Evolutionary conservation across 1,284 basidiomycete species (phyloP).

Genomic region (Microbotryum scabiosae): DNA sequence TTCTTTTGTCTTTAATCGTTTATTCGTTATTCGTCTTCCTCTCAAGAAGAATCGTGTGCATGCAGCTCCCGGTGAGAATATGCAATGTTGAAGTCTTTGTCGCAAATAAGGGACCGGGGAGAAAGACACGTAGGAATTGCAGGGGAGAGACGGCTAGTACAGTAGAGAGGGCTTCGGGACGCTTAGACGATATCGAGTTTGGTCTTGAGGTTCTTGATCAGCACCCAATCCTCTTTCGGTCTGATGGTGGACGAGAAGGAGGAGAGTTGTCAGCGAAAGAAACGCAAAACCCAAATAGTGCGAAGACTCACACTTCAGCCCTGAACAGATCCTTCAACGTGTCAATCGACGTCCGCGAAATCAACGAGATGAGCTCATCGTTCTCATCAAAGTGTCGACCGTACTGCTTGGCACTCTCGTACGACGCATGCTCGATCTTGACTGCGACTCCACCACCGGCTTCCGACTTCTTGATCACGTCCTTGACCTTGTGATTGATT

Average conservation of each 20-base stretch:
- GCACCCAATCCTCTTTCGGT: constrained; percentile 89
- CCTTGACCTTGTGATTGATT: constrained; percentile 56
- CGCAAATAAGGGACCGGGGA: no score
- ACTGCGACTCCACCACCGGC: constrained; percentile 94
- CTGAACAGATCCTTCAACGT: constrained; percentile 63
- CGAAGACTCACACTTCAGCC: constrained; percentile 15
- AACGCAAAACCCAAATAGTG: neutral
- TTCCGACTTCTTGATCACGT: constrained; percentile 86
- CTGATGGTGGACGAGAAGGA: constrained; percentile 39
- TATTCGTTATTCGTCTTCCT: neutral
- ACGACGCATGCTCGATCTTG: constrained; percentile 95
- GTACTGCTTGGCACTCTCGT: constrained; percentile 91
- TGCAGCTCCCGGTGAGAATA: no score
- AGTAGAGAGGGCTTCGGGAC: no score
- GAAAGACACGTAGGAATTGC: no score
- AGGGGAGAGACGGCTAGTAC: no score
- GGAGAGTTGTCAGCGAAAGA: constrained; percentile 18
- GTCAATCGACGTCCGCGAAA: constrained; percentile 88
- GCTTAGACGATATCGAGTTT: constrained; percentile 49
- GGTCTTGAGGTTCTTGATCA: constrained; percentile 85
- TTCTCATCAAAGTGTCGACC: constrained; percentile 68
- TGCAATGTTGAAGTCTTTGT: no score
- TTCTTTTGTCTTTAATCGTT: neutral
- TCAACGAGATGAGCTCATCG: constrained; percentile 84
- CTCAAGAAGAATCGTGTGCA: no score